A percentile compares a stretch with the other conserved stretches of the same genome.
Evolutionary conservation across 2,329 filamentous ascomycete genomes (phyloP).

Genomic region (Neonectria ditissima): DNA sequence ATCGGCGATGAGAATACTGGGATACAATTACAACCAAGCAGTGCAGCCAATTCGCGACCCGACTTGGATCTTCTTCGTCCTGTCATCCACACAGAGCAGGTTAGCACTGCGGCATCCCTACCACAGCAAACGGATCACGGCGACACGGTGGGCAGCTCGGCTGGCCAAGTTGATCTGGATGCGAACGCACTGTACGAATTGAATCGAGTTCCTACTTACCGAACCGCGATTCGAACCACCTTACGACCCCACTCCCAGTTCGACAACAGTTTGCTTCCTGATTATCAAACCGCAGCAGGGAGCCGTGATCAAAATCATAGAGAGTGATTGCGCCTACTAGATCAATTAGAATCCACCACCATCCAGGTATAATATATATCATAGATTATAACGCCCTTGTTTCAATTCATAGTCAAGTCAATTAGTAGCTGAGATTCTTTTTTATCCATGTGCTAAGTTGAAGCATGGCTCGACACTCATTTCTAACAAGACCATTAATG

Average conservation of each 20-base stretch:
- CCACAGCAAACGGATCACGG: conserved; percentile 31
- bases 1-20: conserved; percentile 83
- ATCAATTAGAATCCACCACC: not conserved
- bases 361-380: too few relatives aligned
- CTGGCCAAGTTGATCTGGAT: conserved; percentile 63
- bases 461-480: too few relatives aligned
- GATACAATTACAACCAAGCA: conserved; percentile 74
- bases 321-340: not conserved
- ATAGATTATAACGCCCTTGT: too few relatives aligned
- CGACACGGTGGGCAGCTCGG: conserved; percentile 60
- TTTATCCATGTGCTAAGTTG: too few relatives aligned
- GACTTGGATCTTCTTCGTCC: conserved; percentile 59
- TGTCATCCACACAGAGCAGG: conserved; percentile 56
- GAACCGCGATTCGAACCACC: conserved; percentile 75
- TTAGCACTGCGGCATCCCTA: not conserved
- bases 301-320: not conserved
- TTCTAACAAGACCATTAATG: too few relatives aligned
- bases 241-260: conserved; percentile 63
- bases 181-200: conserved; percentile 73
- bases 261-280: conserved; percentile 67
- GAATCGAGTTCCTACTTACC: conserved; percentile 80
- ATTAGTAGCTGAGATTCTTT: too few relatives aligned
- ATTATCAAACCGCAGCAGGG: conserved; percentile 68
- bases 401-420: too few relatives aligned
- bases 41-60: conserved; percentile 72